Evolutionary conservation across 495 filamentous ascomycete genomes (phyloP), one percentile per base, ranked within the genome.

Genomic region (Pseudevernia furfuracea): DNA sequence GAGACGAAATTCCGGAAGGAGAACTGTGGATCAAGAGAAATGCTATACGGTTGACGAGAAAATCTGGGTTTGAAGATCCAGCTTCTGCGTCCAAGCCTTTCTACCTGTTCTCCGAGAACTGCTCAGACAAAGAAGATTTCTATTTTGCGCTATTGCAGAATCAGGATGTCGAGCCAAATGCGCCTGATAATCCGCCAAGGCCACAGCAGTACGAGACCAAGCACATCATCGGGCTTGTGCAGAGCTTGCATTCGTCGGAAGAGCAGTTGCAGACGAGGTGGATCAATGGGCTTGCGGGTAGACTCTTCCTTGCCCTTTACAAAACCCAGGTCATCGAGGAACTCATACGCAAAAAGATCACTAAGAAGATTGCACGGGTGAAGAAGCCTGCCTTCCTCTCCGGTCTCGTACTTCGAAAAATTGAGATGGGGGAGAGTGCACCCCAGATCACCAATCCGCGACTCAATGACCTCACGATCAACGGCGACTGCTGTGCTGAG

Each of bases 21-120:
- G 95, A 97, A 74, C 77, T 98, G 25, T 98, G 88, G 78, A 89
- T 97, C 74, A 96, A 96, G 76, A 84, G 93, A 58, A 97, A 97
- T 72, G 93, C 93, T 53, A 89, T 98, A 61, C 89, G 90, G 66
- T 82, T 98, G 53, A 85, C 85, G 23, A 82, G 90, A 67, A 89
- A 84, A 71, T 74, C 80, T n/a, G 81, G 83, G 66, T 74, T 84
- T 23, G 87, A 87, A 15, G 83, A 83, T 55, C 68, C 81, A 1
- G 81, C 86, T 46, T 76, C 80, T 19, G 78, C 81, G 39, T 79
- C 82, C 11, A 91, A 87, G 63, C 93, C 95, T 1, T 97, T 96
- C 74, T 97, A 84, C 71, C 76, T 98, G 1, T 98, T 97, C 74
- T 96, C 91, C 0, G 90, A 96, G 59, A 95, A 95, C 66, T 87